Evolutionary conservation across 192 early-diverging fungal genomes (phyloP).

Genomic region (Backusella liffmaniae): DNA sequence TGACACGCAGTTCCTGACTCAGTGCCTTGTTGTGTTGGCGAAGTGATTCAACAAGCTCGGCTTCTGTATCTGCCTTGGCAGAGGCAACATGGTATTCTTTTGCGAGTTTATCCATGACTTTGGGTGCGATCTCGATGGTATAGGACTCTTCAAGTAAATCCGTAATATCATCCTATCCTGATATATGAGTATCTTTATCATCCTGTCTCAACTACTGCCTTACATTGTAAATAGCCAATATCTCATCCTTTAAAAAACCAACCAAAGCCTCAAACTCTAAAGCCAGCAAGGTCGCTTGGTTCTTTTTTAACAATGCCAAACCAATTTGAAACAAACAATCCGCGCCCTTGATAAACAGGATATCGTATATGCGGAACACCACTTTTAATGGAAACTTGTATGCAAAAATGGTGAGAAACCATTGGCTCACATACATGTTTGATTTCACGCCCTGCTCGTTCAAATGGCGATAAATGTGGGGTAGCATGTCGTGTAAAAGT

Average conservation of each 20-base stretch:
- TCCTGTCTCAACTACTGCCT: not conserved
- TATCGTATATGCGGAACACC: slow-evolving; percentile 89
- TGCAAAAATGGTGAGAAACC: slow-evolving; percentile 99
- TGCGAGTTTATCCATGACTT: slow-evolving; percentile 65
- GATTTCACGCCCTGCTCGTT: slow-evolving; percentile 76
- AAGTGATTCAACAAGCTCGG: slow-evolving; percentile 58
- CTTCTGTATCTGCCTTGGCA: slow-evolving; percentile 64
- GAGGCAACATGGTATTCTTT: slow-evolving; percentile 67
- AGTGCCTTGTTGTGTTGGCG: slow-evolving; percentile 63
- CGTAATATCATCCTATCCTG: slow-evolving; percentile 55
- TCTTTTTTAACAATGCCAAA: slow-evolving; percentile 16
- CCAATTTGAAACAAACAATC: slow-evolving; percentile 86
- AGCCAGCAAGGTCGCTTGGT: not conserved
- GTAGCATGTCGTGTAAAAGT: slow-evolving; percentile 77
- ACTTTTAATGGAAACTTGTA: slow-evolving; percentile 92
- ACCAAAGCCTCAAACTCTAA: slow-evolving; percentile 14
- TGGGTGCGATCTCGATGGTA: slow-evolving; percentile 66
- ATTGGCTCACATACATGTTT: slow-evolving; percentile 96
- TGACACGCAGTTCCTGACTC: slow-evolving; percentile 47
- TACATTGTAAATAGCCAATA: slow-evolving; percentile 12
- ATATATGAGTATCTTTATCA: too few relatives aligned
- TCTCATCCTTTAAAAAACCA: slow-evolving; percentile 10
- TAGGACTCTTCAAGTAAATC: slow-evolving; percentile 81
- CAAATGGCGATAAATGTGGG: slow-evolving; percentile 77
- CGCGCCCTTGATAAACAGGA: slow-evolving; percentile 88